Base-by-base conservation (phyloP, 2,329 filamentous ascomycete species). In the Colletotrichum sp. region DNA sequence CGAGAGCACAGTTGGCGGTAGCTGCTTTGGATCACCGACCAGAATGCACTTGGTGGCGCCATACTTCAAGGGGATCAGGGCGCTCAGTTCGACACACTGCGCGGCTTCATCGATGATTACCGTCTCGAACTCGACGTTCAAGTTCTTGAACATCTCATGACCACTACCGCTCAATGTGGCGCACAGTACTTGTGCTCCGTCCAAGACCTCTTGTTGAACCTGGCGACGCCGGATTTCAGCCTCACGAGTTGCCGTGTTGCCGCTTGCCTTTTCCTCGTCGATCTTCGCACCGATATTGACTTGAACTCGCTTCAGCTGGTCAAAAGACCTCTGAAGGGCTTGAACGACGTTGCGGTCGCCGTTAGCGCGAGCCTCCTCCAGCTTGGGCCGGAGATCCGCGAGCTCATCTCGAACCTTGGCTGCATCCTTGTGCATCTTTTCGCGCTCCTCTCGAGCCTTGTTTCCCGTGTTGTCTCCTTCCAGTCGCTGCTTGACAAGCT, bases 71-170 rank as follows among this genome's bases (percentile, higher is more conserved):
- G 97, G 97, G 79, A 99, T 99, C 63, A 99, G 90, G 15, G 97
- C 97, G 82, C 96, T 98, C 82, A 99, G 90, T 86, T 99, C 97
- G 77, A 99, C 98, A 84, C 96, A 99, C 88, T 99, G 97, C 19
- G 97, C 97, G 5, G 97, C 97, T 86, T 99, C 97, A 81, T 99
- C 97, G 78, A 99, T 98, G 79, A 99, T 95, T 78, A 99, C 97
- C 0, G 97, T 98, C 85, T 99, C 97, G 79, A 99, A 99, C 84
- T 99, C 97, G 68, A 99, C 95, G 80, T 95, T 96, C 72, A 99
- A 87, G 80, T 94, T 94, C 84, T 96, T 95, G 87, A 99, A 98
- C 93, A 98, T 98, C 79, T 99, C 97, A 81, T 99, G 98, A 5
- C 97, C 97, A 84, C 94, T 96, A 80, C 96, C 97, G 83, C 96